Evolutionary conservation across 2,329 filamentous ascomycete species (phyloP).

Genomic region (Penicillium sp.): DNA sequence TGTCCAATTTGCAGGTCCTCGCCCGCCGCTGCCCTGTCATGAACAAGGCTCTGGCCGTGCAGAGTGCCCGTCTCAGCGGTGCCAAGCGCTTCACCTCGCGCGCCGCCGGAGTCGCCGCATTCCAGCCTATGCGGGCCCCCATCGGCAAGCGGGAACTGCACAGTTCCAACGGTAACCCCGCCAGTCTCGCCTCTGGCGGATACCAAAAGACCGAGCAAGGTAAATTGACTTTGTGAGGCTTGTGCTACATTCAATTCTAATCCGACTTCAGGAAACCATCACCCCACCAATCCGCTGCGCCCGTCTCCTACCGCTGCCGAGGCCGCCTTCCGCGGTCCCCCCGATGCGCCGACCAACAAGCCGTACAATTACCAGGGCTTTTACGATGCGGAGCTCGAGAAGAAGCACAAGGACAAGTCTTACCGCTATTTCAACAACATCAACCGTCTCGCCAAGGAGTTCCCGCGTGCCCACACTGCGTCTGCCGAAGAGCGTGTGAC

Average conservation of each 20-base stretch:
- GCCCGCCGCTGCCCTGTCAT: constrained; percentile 96
- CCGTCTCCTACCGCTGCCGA: constrained; percentile 25
- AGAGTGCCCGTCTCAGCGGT: constrained; percentile 53
- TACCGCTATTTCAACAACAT: constrained; percentile 99
- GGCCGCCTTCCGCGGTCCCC: constrained; percentile 41
- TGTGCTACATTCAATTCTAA: constrained; percentile 13
- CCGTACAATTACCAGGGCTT: constrained; percentile 92
- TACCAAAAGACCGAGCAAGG: constrained; percentile 54
- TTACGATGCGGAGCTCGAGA: constrained; percentile 85
- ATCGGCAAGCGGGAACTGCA: constrained; percentile 74
- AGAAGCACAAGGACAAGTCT: constrained; percentile 99
- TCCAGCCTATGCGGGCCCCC: constrained; percentile 51
- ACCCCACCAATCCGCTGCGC: constrained; percentile 26
- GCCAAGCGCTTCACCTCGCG: constrained; percentile 42
- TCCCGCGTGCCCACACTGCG: constrained; percentile 90
- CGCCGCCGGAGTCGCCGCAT: constrained; percentile 31
- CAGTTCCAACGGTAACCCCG: constrained; percentile 75
- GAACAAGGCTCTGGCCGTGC: constrained; percentile 94
- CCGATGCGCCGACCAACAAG: constrained; percentile 49
- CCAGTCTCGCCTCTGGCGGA: constrained; percentile 66
- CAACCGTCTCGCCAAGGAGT: constrained; percentile 94
- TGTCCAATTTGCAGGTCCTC: constrained; percentile 94
- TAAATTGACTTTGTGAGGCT: constrained; percentile 30
- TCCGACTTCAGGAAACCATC: constrained; percentile 25
- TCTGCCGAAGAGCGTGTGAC: constrained; percentile 82